A percentile compares a stretch with the other conserved stretches of the same genome.
phyloP scores from a whole-genome alignment of 2,329 filamentous ascomycete genomes.

The Penicillium sp. region DNA sequence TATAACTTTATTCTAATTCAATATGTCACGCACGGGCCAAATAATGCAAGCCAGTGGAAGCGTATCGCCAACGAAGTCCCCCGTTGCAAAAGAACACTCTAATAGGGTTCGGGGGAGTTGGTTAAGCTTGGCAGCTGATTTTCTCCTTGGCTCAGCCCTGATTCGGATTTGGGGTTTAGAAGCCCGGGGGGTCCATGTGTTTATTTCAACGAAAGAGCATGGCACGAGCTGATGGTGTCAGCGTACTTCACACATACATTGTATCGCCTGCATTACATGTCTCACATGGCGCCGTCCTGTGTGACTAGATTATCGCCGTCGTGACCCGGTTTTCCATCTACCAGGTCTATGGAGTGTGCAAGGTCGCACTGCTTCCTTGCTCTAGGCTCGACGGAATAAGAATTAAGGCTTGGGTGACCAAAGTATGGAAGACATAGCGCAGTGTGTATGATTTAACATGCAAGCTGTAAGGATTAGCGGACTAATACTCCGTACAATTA shows the following conservation, averaged over 20 bases:
- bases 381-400: background rate
- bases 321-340: slow-evolving; percentile 18
- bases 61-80: slow-evolving; percentile 35
- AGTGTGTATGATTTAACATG: background rate
- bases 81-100: slow-evolving; percentile 16
- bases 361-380: slow-evolving; percentile 13
- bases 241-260: slow-evolving; percentile 7
- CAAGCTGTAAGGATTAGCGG: background rate
- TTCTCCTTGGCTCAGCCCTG: slow-evolving; percentile 6
- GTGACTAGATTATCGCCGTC: slow-evolving; percentile 12
- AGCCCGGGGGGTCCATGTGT: slow-evolving; percentile 3
- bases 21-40: slow-evolving; percentile 15
- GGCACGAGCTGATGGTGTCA: slow-evolving; percentile 4
- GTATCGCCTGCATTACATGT: slow-evolving; percentile 26
- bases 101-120: slow-evolving; percentile 26
- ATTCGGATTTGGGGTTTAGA: background rate
- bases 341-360: slow-evolving; percentile 16
- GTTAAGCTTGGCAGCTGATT: slow-evolving; percentile 24
- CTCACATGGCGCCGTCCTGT: slow-evolving; percentile 26
- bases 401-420: background rate
- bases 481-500: background rate
- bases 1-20: background rate
- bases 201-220: slow-evolving; percentile 4
- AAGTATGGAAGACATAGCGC: background rate
- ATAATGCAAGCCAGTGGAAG: slow-evolving; percentile 20